Evolutionary conservation across 768 basidiomycete genomes (phyloP).

Genomic region (Phlegmacium glaucopus): DNA sequence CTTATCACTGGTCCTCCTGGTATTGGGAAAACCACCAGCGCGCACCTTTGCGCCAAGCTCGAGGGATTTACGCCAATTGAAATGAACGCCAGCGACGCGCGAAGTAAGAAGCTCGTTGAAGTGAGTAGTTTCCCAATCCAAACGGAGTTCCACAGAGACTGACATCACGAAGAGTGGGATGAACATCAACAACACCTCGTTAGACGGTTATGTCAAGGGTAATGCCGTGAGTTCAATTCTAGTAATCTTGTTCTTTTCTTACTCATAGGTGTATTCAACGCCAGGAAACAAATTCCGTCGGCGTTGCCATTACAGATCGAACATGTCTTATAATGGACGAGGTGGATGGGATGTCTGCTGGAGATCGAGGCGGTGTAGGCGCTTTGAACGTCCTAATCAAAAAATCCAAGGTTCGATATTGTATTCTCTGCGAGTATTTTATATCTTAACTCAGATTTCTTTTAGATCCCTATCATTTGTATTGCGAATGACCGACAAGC

Average conservation of each 20-base stretch:
- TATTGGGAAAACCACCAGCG: conserved; percentile 96
- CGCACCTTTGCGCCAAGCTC: conserved; percentile 88
- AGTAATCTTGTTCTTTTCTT: background rate
- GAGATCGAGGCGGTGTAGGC: conserved; percentile 95
- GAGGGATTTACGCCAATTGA: conserved; percentile 93
- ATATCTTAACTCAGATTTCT: background rate
- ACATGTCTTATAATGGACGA: conserved; percentile 98
- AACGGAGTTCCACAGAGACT: background rate
- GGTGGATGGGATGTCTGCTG: conserved; percentile 98
- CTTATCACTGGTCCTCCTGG: conserved; percentile 94
- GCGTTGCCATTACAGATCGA: conserved; percentile 71
- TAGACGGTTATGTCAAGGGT: conserved; percentile 82
- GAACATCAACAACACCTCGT: conserved; percentile 84
- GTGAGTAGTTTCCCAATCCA: conserved; percentile 33
- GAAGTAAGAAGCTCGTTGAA: conserved; percentile 97
- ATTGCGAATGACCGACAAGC: conserved; percentile 89
- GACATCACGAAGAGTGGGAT: conserved; percentile 61
- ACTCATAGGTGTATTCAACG: too few species aligned
- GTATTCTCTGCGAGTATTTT: background rate
- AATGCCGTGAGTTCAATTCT: conserved; percentile 35
- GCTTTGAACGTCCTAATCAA: conserved; percentile 90
- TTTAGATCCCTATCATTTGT: conserved; percentile 91
- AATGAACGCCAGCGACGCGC: conserved; percentile 91
- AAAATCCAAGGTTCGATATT: conserved; percentile 70
- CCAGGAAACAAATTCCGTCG: conserved; percentile 58